phyloP scores from a whole-genome alignment of 768 basidiomycete genomes.

The Tulasnella sp. region DNA sequence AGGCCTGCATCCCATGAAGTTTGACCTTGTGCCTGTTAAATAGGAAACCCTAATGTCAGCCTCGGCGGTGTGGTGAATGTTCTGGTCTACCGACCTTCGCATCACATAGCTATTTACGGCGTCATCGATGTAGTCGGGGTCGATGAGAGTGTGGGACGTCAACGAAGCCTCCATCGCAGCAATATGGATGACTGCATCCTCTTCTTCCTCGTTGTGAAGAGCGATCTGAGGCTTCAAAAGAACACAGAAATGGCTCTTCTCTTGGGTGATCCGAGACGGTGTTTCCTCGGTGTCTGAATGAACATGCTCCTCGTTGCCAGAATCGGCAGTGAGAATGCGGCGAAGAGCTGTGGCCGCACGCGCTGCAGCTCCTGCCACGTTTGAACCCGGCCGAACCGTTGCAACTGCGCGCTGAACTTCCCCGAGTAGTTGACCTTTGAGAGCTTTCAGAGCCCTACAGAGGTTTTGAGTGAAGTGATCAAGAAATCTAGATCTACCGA shows the following conservation, averaged over 20 bases:
- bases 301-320: constrained; percentile 14
- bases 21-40: constrained; percentile 65
- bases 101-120: constrained; percentile 80
- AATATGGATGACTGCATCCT: constrained; percentile 61
- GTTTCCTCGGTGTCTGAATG: constrained; percentile 12
- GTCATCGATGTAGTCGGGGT: constrained; percentile 71
- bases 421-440: neutral
- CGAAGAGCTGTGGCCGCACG: constrained; percentile 49
- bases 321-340: constrained; percentile 52
- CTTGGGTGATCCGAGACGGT: constrained; percentile 33
- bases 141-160: constrained; percentile 75
- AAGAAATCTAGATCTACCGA: constrained; percentile 23
- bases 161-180: constrained; percentile 77
- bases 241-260: constrained; percentile 75
- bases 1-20: constrained; percentile 79
- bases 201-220: constrained; percentile 54
- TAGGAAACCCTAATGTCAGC: neutral
- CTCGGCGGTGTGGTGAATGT: neutral
- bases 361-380: constrained; percentile 23
- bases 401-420: constrained; percentile 12
- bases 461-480: constrained; percentile 16
- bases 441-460: constrained; percentile 53
- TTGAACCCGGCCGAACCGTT: constrained; percentile 13
- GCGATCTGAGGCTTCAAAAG: constrained; percentile 89
- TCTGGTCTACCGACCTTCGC: constrained; percentile 54